Evolutionary conservation across 2,329 filamentous ascomycete genomes (phyloP).

Genomic region (Bretziella fagacearum): DNA sequence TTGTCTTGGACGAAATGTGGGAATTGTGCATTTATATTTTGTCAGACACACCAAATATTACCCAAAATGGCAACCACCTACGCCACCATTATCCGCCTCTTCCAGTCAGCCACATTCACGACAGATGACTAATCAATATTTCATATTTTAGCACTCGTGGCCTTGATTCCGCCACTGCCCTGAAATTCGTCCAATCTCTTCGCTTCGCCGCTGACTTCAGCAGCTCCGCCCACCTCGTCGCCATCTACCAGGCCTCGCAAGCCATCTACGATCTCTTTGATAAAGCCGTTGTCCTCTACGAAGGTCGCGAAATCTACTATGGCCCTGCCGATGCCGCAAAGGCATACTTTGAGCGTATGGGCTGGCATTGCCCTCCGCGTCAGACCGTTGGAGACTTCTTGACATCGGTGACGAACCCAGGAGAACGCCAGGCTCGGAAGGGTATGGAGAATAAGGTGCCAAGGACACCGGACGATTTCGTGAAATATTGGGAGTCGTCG

Average conservation of each 20-base stretch:
- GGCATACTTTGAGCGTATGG: conserved; percentile 51
- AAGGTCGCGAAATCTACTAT: conserved; percentile 46
- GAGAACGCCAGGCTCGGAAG: conserved; percentile 35
- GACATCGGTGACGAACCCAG: conserved; percentile 49
- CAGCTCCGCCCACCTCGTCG: conserved; percentile 44
- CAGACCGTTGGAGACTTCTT: conserved; percentile 56
- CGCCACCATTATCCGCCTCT: too few species aligned
- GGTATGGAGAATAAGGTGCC: conserved; percentile 47
- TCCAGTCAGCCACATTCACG: too few species aligned
- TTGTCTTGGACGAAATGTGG: too few species aligned
- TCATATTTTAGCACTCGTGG: conserved; percentile 41
- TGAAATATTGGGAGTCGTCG: conserved; percentile 29
- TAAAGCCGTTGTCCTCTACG: conserved; percentile 41
- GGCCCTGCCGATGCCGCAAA: conserved; percentile 42
- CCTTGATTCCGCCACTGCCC: conserved; percentile 54
- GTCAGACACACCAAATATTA: too few species aligned
- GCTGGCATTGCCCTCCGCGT: conserved; percentile 48
- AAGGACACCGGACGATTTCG: conserved; percentile 54
- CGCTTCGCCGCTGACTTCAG: conserved; percentile 48
- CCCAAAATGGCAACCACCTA: too few species aligned
- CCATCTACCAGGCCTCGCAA: conserved; percentile 54
- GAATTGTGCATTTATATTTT: too few species aligned
- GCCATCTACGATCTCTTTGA: conserved; percentile 47
- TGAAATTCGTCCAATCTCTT: conserved; percentile 55
- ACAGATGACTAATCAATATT: too few species aligned